Evolutionary conservation across 2,329 filamentous ascomycete genomes (phyloP), one percentile per base, ranked within the genome.

Genomic region (Trichophyton equinum): DNA sequence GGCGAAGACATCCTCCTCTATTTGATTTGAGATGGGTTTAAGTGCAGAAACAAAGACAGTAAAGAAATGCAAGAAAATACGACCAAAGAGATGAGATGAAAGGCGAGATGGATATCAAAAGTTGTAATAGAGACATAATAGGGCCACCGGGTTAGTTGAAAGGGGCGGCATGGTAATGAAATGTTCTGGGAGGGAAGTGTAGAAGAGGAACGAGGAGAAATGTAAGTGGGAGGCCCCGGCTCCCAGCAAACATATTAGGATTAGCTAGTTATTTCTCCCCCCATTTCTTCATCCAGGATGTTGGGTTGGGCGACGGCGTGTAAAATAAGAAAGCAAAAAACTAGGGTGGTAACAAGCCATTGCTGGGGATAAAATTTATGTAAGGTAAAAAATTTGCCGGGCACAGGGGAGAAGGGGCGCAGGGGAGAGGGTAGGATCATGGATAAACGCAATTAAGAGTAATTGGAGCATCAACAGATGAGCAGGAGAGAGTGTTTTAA

Each of bases 211-310:
- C 9, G 18, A 27, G 51, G 51, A 33, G 51, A 38, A 38, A 55
- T 38, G 51, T 55, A 20, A 15, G 51, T 55, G 51, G 8, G 51
- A 36, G 30, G 13, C 33, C 51, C 51, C 51, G 51, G 20, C 51
- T 55, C 51, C 30, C 51, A 55, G 3, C 51, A 55, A 36, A 55
- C 51, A 55, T 55, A 55, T 55, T 55, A 55, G 51, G 27, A 55
- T 55, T 55, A 55, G 8, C 51, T 55, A 55, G 25, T 55, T 36
- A 55, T 55, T 36, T 44, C 40, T 44, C 27, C 11, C 33, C 51
- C 51, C 51, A 18, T 36, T 55, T 55, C 51, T 55, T 55, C 51
- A 55, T 55, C 51, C 51, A 18, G 18, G 33, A 55, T 33, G n/a
- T 55, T 9, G 51, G 51, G 51, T 20, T 33, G 27, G 51, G 51